phyloP scores from a whole-genome alignment of 2,329 filamentous ascomycete genomes.

The Purpureocillium lavendulum region DNA sequence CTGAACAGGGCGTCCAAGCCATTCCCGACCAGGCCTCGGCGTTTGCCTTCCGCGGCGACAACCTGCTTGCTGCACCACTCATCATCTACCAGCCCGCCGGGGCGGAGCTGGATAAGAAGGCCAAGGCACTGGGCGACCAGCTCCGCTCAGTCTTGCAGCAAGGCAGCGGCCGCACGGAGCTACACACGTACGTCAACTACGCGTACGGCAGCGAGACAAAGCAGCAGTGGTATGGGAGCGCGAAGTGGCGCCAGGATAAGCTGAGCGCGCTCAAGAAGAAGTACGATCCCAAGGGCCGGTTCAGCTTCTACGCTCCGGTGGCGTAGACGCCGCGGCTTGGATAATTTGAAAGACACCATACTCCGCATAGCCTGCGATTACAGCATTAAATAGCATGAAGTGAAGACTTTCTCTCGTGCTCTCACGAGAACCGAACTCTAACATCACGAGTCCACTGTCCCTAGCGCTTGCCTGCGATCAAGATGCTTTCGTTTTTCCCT shows the following conservation, averaged over 20 bases:
- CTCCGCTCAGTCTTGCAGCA: constrained; percentile 27
- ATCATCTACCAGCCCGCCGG: constrained; percentile 25
- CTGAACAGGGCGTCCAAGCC: constrained; percentile 31
- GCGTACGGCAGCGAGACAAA: constrained; percentile 34
- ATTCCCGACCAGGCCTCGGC: constrained; percentile 27
- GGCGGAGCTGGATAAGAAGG: constrained; percentile 21
- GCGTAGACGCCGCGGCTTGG: neutral
- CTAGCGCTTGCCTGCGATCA: too few species aligned
- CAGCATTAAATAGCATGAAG: too few species aligned
- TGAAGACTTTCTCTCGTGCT: too few species aligned
- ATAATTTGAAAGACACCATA: too few species aligned
- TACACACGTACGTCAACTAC: constrained; percentile 40
- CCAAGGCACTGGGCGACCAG: constrained; percentile 24
- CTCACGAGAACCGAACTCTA: too few species aligned
- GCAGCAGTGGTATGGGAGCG: constrained; percentile 34
- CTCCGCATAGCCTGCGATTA: too few species aligned
- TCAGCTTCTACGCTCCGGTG: constrained; percentile 31
- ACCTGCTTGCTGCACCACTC: constrained; percentile 30
- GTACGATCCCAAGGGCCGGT: constrained; percentile 34
- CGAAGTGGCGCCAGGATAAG: constrained; percentile 35
- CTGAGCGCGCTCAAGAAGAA: constrained; percentile 34
- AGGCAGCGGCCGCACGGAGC: constrained; percentile 20
- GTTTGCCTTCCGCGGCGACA: constrained; percentile 35
- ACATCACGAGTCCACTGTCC: too few species aligned
- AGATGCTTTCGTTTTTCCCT: too few species aligned